Evolutionary conservation across 768 basidiomycete species (phyloP).

Genomic region (Hericium coralloides): DNA sequence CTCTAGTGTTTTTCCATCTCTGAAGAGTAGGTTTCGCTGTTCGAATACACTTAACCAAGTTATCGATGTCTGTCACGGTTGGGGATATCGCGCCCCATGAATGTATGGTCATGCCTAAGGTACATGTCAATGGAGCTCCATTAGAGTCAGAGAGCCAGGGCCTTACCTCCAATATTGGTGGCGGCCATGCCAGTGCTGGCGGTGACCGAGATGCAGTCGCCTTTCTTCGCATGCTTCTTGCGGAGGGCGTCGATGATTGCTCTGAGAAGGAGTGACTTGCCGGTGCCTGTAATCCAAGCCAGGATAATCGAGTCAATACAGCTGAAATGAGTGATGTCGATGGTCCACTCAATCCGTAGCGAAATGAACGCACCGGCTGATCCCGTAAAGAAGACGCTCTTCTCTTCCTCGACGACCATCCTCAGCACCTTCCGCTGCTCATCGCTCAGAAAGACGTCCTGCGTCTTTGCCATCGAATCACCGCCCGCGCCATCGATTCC

Average conservation of each 20-base stretch:
- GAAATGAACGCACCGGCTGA: slow-evolving; percentile 42
- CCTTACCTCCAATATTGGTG: slow-evolving; percentile 55
- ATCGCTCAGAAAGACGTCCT: slow-evolving; percentile 35
- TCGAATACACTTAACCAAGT: slow-evolving; percentile 40
- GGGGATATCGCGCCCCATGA: slow-evolving; percentile 54
- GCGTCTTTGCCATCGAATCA: slow-evolving; percentile 10
- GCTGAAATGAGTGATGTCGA: background rate
- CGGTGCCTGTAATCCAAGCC: slow-evolving; percentile 39
- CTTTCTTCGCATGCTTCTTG: slow-evolving; percentile 34
- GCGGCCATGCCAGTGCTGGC: slow-evolving; percentile 60
- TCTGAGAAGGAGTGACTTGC: slow-evolving; percentile 51
- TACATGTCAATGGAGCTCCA: slow-evolving; percentile 19
- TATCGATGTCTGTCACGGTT: slow-evolving; percentile 33
- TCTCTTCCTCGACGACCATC: slow-evolving; percentile 45
- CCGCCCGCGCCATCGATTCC: slow-evolving; percentile 10
- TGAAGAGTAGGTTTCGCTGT: slow-evolving; percentile 44
- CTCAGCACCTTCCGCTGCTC: slow-evolving; percentile 45
- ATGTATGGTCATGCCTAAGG: slow-evolving; percentile 48
- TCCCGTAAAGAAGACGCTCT: slow-evolving; percentile 61
- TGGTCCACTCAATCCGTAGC: background rate
- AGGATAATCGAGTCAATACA: background rate
- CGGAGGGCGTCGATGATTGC: slow-evolving; percentile 46
- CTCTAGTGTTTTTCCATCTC: slow-evolving; percentile 49
- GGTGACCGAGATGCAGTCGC: slow-evolving; percentile 43
- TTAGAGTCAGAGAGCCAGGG: slow-evolving; percentile 4